Base-by-base conservation (phyloP, 2,329 filamentous ascomycete species). In the Apiospora aurea region DNA sequence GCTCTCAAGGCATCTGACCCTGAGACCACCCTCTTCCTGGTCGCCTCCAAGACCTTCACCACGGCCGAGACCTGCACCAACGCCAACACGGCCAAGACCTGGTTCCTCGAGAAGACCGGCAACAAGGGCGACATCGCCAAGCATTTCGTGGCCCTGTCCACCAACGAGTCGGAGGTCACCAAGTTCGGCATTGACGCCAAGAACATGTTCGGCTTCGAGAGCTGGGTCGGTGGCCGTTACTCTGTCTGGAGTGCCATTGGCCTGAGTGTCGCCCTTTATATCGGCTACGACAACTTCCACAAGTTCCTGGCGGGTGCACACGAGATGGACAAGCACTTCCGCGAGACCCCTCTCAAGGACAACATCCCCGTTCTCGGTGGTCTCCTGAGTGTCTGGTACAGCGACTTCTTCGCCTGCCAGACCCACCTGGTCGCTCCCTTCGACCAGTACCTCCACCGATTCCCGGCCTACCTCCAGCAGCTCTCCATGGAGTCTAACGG, bases 141-240 rank as follows among this genome's bases (percentile, higher is more conserved):
- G 90, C 96, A 99, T 89, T 99, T 99, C 81, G 96, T 98, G 72
- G 96, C 96, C 66, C 91, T 99, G 70, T 98, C 96, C 69, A 99
- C 96, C 83, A 99, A 99, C 85, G 93, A 96, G 85, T 83, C 87
- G 70, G 96, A 98, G 87, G 96, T 99, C 74, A 95, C 93, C 85
- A 98, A 98, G 88, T 99, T 99, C 80, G 96, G 96, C 76, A 99
- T 99, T 80, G 96, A 98, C 86, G 92, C 92, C 85, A 96, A 96
- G 89, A 99, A 98, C 89, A 99, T 99, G 96, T 99, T 99, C 81
- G 95, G 95, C 79, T 99, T 99, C 82, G 95, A 96, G 85, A 97
- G 94, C 85, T 99, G 96, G 96, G 96, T 98, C 70, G 96, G 96
- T 82, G 96, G 96, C 72, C 93, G 96, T 73, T 99, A 99, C 90